phyloP scores from a whole-genome alignment of 2,329 filamentous ascomycete species.

The Simplicillium aogashimaense region DNA sequence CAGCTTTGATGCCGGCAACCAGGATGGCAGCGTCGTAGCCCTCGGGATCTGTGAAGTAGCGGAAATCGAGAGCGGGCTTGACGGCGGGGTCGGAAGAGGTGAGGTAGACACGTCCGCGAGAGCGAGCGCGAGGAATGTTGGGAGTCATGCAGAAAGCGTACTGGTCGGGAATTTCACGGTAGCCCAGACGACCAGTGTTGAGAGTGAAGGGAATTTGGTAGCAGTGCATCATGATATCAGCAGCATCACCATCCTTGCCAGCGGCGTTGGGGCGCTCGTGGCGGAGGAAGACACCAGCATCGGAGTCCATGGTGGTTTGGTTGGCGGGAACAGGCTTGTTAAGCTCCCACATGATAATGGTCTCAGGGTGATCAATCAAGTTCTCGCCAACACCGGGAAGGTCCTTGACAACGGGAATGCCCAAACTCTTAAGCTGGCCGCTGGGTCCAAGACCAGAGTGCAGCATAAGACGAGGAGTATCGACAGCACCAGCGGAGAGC shows the following conservation, averaged over 20 bases:
- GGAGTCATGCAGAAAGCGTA: slow-evolving; percentile 91
- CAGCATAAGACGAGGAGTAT: slow-evolving; percentile 61
- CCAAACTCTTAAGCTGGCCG: slow-evolving; percentile 40
- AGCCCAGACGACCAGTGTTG: slow-evolving; percentile 76
- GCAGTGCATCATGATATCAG: slow-evolving; percentile 93
- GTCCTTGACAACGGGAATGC: slow-evolving; percentile 45
- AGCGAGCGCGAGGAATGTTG: slow-evolving; percentile 77
- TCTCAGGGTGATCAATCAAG: slow-evolving; percentile 50
- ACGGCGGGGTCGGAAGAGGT: slow-evolving; percentile 64
- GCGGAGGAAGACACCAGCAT: slow-evolving; percentile 80
- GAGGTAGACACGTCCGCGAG: slow-evolving; percentile 67
- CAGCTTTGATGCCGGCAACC: slow-evolving; percentile 65
- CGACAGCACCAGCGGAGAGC: slow-evolving; percentile 69
- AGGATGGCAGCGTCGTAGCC: slow-evolving; percentile 78
- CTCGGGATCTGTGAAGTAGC: slow-evolving; percentile 80
- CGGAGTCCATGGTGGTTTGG: slow-evolving; percentile 86
- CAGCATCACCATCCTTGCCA: slow-evolving; percentile 61
- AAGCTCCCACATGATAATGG: slow-evolving; percentile 63
- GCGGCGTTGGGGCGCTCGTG: slow-evolving; percentile 61
- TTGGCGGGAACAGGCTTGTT: slow-evolving; percentile 65
- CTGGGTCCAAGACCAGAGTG: slow-evolving; percentile 48
- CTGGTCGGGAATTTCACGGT: slow-evolving; percentile 49
- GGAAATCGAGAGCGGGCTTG: slow-evolving; percentile 79
- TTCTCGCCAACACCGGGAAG: slow-evolving; percentile 52
- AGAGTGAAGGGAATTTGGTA: slow-evolving; percentile 90